phyloP scores from a whole-genome alignment of 495 filamentous ascomycete species.

The Podospora appendiculata region DNA sequence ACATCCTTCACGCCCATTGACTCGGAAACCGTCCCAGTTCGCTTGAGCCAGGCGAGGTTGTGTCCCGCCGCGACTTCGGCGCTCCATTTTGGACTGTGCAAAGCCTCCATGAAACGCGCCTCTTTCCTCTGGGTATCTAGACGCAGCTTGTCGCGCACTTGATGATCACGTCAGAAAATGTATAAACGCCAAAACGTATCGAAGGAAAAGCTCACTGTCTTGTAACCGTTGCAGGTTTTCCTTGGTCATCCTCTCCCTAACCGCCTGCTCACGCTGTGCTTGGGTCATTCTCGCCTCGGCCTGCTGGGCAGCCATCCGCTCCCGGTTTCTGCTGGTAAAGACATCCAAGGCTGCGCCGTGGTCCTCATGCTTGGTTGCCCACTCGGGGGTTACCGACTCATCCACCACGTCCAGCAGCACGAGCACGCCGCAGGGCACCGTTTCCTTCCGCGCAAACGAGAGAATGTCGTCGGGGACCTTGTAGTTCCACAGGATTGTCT shows the following conservation, averaged over 20 bases:
- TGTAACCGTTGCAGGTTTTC: constrained; percentile 31
- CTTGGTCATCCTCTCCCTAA: constrained; percentile 21
- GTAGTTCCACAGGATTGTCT: constrained; percentile 55
- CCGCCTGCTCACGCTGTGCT: constrained; percentile 36
- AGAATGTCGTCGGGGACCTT: constrained; percentile 47
- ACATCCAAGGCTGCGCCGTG: constrained; percentile 27
- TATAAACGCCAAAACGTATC: too few relatives aligned
- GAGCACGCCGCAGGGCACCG: constrained; percentile 55
- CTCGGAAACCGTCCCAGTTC: constrained; percentile 14
- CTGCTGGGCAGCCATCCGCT: constrained; percentile 31
- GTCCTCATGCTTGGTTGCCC: constrained; percentile 41
- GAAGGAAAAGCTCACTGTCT: constrained; percentile 27
- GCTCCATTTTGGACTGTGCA: constrained; percentile 50
- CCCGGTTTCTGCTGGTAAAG: constrained; percentile 26
- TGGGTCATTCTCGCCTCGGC: constrained; percentile 41
- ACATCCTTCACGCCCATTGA: constrained; percentile 27
- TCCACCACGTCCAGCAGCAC: constrained; percentile 46
- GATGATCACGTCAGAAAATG: too few relatives aligned
- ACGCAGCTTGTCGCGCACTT: constrained; percentile 30
- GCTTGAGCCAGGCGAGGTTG: constrained; percentile 38
- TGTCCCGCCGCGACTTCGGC: constrained; percentile 42
- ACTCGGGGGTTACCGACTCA: constrained; percentile 47
- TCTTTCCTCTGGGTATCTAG: constrained; percentile 34
- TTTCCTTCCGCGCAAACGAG: constrained; percentile 41
- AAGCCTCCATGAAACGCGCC: constrained; percentile 40